Evolutionary conservation across 306 rosid genomes (phyloP), one percentile per base, ranked within the genome.

Genomic region (Cucurbita argyrosperma): DNA sequence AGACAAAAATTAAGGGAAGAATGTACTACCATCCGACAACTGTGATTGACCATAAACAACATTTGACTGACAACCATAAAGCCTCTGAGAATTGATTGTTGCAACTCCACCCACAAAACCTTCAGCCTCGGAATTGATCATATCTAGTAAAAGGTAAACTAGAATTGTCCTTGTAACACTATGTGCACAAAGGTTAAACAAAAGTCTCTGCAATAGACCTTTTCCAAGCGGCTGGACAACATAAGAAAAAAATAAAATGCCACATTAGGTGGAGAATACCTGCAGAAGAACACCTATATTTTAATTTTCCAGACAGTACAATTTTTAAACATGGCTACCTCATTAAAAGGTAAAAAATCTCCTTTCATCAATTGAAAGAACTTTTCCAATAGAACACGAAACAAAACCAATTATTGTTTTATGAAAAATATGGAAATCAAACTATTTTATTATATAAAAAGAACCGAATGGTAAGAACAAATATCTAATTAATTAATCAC

Each of bases 181-280:
- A 76, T 95, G 96, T 7, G 96, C 97, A 80, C 97, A 89, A 54
- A 95, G 85, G 87, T 91, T 95, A 76, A 91, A 82, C 75, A 95
- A 76, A 67, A 95, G 99, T 80, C 99, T 89, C 87, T 88, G 99
- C 83, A 95, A 82, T 74, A 91, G 97, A 75, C 99, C 99, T 86
- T 88, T 95, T 72, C 96, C 97, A 83, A 95, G 99, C 63, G 99
- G 99, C 99, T 95, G 62, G 82, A 73, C 78, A 83, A 74, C 50
- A 79, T 16, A 75, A 76, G 38, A 67, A 13, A 73, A 78, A 78
- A 60, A 18, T 56, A 40, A 38, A 26, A 55, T 18, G 71, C 65
- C 52, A 79, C 26, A 70, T 82, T 65, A 83, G 70, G 52, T 49
- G 71, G 76, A 16, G 72, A 77, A 77, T n/a, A 59, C 30, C 43